Percentiles rank a stretch among this genome's conserved stretches.
Conservation (phyloP, 352 stramenopile species). For the Phytophthora agathidicida region DNA sequence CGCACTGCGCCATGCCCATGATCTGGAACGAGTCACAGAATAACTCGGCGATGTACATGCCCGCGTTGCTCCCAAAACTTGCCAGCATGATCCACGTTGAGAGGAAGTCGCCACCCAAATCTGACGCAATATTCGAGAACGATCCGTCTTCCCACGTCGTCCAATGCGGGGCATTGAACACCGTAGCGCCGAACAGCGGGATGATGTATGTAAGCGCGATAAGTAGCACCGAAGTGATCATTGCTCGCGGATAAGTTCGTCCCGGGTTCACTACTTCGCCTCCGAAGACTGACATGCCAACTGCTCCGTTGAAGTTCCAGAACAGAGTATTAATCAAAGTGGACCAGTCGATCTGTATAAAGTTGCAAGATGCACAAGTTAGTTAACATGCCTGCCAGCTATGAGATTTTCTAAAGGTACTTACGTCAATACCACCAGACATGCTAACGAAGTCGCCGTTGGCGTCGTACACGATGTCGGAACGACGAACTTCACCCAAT, state of each 20-base stretch:
- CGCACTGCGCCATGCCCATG: constrained; percentile 79
- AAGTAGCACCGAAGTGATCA: constrained; percentile 83
- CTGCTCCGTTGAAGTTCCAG: constrained; percentile 96
- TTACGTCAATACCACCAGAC: constrained; percentile 34
- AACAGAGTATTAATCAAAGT: constrained; percentile 94
- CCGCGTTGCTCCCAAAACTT: constrained; percentile 89
- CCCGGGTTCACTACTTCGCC: constrained; percentile 88
- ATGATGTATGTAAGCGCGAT: constrained; percentile 88
- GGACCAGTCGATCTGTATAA: constrained; percentile 38
- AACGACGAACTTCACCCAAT: constrained; percentile 42
- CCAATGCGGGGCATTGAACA: constrained; percentile 65
- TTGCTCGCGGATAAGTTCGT: constrained; percentile 80
- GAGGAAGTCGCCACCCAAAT: constrained; percentile 86
- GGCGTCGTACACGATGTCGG: constrained; percentile 38
- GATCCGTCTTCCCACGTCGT: constrained; percentile 91
- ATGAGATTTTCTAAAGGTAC: too few relatives aligned
- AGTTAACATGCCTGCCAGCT: not conserved
- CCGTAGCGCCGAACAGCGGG: constrained; percentile 83
- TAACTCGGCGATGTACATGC: constrained; percentile 94
- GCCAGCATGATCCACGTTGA: constrained; percentile 89
- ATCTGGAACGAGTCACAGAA: constrained; percentile 93
- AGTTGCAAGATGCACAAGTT: not conserved
- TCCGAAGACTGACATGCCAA: constrained; percentile 87
- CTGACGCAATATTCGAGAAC: constrained; percentile 86
- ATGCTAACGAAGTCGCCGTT: constrained; percentile 48